These are phyloP conservation scores for Xerocomellus dryophilus DNA, from an alignment of 768 basidiomycete species.

Conservation along the genomic window DNA sequence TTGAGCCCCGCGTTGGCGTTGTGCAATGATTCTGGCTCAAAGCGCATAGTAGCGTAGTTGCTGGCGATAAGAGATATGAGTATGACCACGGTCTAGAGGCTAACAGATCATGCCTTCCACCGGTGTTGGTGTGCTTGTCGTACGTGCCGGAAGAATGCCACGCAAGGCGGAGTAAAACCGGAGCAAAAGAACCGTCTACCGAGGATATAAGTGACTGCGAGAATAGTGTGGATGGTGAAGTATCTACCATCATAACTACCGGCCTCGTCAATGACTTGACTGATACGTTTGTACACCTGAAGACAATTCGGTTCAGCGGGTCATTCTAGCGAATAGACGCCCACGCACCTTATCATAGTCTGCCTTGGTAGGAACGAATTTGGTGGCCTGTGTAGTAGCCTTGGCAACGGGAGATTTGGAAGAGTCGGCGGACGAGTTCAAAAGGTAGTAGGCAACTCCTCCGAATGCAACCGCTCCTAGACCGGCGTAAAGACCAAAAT, in stretches of 20 bases:
- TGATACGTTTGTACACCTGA: constrained; percentile 89
- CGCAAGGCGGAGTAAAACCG: constrained; percentile 83
- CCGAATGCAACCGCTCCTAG: constrained; percentile 59
- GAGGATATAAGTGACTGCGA: constrained; percentile 1
- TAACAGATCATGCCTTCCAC: constrained; percentile 61
- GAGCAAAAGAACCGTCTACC: constrained; percentile 84
- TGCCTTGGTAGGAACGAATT: constrained; percentile 72
- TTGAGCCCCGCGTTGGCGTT: constrained; percentile 81
- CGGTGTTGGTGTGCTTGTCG: constrained; percentile 72
- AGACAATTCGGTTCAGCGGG: not conserved
- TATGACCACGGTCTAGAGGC: not conserved
- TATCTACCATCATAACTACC: constrained; percentile 74
- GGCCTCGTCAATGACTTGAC: constrained; percentile 70
- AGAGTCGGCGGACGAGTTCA: constrained; percentile 44
- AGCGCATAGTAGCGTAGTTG: constrained; percentile 99
- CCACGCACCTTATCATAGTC: constrained; percentile 82
- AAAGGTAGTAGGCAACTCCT: constrained; percentile 64
- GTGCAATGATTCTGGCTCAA: constrained; percentile 83
- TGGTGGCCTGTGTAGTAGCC: constrained; percentile 62
- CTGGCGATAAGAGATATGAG: constrained; percentile 35
- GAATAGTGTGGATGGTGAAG: not conserved
- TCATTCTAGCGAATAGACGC: not conserved
- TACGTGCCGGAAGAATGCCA: constrained; percentile 96
- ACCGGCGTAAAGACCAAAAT: constrained; percentile 55
- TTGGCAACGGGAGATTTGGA: constrained; percentile 53